phyloP scores from a whole-genome alignment of 768 basidiomycete genomes.

The Lactifluus subvellereus region DNA sequence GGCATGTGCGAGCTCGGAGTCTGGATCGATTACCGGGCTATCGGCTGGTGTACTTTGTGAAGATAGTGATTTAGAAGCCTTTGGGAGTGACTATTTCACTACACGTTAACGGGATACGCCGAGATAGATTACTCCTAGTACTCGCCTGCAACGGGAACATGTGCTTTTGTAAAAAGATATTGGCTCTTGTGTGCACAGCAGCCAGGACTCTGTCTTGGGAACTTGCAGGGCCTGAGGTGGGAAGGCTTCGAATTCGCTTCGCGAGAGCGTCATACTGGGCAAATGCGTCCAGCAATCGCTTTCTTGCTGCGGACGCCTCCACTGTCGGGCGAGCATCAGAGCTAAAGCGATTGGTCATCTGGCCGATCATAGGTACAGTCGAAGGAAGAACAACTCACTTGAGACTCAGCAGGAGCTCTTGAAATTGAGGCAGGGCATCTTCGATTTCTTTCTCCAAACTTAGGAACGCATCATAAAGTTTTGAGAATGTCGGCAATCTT shows the following conservation, averaged over 20 bases:
- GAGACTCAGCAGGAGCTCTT: slow-evolving; percentile 71
- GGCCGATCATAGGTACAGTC: slow-evolving; percentile 25
- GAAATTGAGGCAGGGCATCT: slow-evolving; percentile 78
- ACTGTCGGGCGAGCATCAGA: slow-evolving; percentile 51
- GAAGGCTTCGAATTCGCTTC: slow-evolving; percentile 75
- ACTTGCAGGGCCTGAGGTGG: slow-evolving; percentile 54
- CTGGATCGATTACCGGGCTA: slow-evolving; percentile 44
- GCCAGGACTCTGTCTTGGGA: slow-evolving; percentile 82
- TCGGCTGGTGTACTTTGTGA: slow-evolving; percentile 25
- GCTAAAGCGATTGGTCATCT: slow-evolving; percentile 29
- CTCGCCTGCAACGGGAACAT: slow-evolving; percentile 81
- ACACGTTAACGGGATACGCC: background rate
- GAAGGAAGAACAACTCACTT: slow-evolving; percentile 39
- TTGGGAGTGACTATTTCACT: slow-evolving; percentile 40
- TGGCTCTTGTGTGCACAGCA: slow-evolving; percentile 73
- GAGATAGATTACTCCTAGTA: slow-evolving; percentile 4
- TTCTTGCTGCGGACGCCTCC: slow-evolving; percentile 66
- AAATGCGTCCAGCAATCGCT: slow-evolving; percentile 79
- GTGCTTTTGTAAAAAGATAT: slow-evolving; percentile 78
- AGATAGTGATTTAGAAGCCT: slow-evolving; percentile 36
- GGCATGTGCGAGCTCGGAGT: slow-evolving; percentile 62
- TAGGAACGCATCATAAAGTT: slow-evolving; percentile 51
- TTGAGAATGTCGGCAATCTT: slow-evolving; percentile 8
- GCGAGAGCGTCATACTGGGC: slow-evolving; percentile 84
- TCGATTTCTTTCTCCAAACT: slow-evolving; percentile 86